Percentiles rank a stretch among this genome's conserved stretches.
These are phyloP conservation scores for Epichloe coenophiala DNA, from an alignment of 2,329 filamentous ascomycete species.

Conservation along the genomic window DNA sequence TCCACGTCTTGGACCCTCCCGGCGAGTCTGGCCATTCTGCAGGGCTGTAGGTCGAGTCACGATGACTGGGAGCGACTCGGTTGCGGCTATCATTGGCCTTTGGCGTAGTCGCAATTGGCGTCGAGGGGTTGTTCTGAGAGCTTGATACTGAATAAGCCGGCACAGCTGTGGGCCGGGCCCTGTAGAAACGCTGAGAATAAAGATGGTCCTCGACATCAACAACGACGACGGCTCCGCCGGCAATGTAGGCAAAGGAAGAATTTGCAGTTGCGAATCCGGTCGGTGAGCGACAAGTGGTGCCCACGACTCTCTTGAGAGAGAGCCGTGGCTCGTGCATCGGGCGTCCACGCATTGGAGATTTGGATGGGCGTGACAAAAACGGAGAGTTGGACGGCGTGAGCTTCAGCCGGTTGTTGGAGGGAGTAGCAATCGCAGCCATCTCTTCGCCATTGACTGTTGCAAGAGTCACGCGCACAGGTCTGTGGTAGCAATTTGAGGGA, in stretches of 20 bases:
- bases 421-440: conserved; percentile 40
- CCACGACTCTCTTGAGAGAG: conserved; percentile 72
- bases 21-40: conserved; percentile 49
- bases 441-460: conserved; percentile 36
- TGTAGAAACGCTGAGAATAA: conserved; percentile 74
- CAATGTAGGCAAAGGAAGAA: conserved; percentile 76
- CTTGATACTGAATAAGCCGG: conserved; percentile 48
- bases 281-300: conserved; percentile 73
- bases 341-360: conserved; percentile 46
- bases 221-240: conserved; percentile 85
- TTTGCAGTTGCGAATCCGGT: conserved; percentile 76
- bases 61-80: conserved; percentile 31
- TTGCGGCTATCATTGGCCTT: conserved; percentile 52
- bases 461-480: conserved; percentile 1
- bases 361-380: conserved; percentile 45
- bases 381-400: conserved; percentile 69
- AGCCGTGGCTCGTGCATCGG: conserved; percentile 42
- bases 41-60: conserved; percentile 33
- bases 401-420: conserved; percentile 44
- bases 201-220: conserved; percentile 60
- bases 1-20: conserved; percentile 56
- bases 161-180: conserved; percentile 65
- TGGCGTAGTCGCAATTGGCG: conserved; percentile 37
- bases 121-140: conserved; percentile 35
- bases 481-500: neutral